These are phyloP conservation scores for Tuber calosporum DNA, from an alignment of 495 filamentous ascomycete species.

Conservation along the genomic window DNA sequence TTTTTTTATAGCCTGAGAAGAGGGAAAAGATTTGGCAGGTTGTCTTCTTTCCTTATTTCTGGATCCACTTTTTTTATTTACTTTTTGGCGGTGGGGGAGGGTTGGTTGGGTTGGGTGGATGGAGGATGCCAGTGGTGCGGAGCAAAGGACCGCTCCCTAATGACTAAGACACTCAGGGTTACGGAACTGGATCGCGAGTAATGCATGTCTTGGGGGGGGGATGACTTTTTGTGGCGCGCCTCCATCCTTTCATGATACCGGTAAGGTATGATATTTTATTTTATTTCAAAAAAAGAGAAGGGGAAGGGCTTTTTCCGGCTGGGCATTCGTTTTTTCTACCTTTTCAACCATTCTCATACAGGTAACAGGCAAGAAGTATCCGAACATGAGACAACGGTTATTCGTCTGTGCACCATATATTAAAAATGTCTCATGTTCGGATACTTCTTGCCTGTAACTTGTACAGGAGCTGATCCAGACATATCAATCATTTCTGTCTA, in stretches of 20 bases:
- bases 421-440: too few species aligned
- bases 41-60: background rate
- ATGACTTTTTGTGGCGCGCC: background rate
- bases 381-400: too few species aligned
- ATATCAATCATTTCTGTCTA: background rate
- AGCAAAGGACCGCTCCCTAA: background rate
- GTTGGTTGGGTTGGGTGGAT: background rate
- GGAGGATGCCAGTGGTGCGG: background rate
- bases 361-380: too few species aligned
- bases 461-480: background rate
- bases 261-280: too few species aligned
- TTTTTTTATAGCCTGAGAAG: background rate
- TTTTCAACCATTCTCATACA: background rate
- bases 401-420: too few species aligned
- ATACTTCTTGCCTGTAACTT: too few species aligned
- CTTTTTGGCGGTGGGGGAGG: background rate
- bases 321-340: background rate
- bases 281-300: background rate
- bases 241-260: background rate
- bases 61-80: background rate
- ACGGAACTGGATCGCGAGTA: slow-evolving; percentile 1
- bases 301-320: background rate
- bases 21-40: background rate
- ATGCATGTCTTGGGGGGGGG: background rate
- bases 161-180: slow-evolving; percentile 1